phyloP scores from a whole-genome alignment of 2,329 filamentous ascomycete genomes.

The Phoma herbarum region DNA sequence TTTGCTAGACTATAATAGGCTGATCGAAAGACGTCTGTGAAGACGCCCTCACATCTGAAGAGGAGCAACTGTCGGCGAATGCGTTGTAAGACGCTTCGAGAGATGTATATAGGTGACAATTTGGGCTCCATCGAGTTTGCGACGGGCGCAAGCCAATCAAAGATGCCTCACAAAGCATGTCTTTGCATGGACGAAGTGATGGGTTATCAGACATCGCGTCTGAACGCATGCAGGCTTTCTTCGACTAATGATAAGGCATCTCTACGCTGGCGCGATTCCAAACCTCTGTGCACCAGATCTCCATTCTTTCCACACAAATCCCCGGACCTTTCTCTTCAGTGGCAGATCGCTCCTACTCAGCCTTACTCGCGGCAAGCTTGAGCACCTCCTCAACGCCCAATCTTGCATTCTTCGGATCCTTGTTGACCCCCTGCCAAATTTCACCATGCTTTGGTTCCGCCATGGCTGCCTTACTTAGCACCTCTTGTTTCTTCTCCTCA shows the following conservation, averaged over 20 bases:
- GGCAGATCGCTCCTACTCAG: slow-evolving; percentile 52
- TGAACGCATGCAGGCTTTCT: neutral
- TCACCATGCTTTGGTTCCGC: slow-evolving; percentile 94
- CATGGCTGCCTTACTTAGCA: slow-evolving; percentile 79
- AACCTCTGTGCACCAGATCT: neutral
- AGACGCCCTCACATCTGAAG: neutral
- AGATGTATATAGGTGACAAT: no score
- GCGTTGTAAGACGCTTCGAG: no score
- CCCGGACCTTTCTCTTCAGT: neutral
- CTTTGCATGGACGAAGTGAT: neutral
- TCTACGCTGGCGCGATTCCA: neutral
- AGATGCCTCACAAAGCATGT: neutral
- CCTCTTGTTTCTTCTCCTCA: slow-evolving; percentile 87
- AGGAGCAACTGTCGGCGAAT: no score
- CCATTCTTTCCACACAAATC: neutral
- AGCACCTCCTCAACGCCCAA: slow-evolving; percentile 82
- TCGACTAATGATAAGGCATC: neutral
- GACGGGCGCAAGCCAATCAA: no score
- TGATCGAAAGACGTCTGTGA: neutral
- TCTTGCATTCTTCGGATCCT: slow-evolving; percentile 82
- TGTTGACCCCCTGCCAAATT: slow-evolving; percentile 85
- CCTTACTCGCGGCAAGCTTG: slow-evolving; percentile 73
- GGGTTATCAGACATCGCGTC: neutral
- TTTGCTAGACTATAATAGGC: neutral
- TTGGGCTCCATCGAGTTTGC: no score